A percentile compares a stretch with the other conserved stretches of the same genome.
Evolutionary conservation across 305 asterid genomes (phyloP).

Genomic region (Solanum chacoense): DNA sequence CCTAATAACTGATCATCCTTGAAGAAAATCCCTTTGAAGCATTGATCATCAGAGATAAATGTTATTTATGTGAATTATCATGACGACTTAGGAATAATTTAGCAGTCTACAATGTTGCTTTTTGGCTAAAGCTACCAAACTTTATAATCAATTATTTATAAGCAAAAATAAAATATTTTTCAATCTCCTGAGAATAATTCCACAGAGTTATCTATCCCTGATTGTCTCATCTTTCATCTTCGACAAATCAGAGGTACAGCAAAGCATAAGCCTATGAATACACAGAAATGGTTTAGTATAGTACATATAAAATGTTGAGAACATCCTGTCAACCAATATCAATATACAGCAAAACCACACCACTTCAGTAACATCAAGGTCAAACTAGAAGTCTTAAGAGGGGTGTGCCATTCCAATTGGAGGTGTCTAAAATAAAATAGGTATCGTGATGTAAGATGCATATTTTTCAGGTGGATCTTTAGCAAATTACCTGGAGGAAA

Average conservation of each 20-base stretch:
- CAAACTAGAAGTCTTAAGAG: constrained; percentile 1
- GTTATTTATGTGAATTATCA: neutral
- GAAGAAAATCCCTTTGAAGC: neutral
- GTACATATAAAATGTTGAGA: neutral
- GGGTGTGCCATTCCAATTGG: neutral
- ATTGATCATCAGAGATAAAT: neutral
- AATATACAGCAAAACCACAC: neutral
- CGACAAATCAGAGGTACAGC: neutral
- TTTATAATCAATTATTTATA: neutral
- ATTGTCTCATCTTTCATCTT: neutral
- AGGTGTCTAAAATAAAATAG: neutral
- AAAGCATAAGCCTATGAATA: neutral
- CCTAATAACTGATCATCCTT: neutral
- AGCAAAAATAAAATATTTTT: neutral
- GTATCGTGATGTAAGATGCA: neutral
- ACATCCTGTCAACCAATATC: neutral
- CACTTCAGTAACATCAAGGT: constrained; percentile 3
- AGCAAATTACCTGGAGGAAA: constrained; percentile 50
- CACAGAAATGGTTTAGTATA: neutral
- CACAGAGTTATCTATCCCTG: neutral
- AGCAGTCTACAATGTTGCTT: neutral
- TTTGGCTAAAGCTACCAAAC: neutral
- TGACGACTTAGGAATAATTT: neutral
- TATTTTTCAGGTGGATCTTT: neutral
- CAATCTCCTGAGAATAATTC: neutral